Percentiles rank a stretch among this genome's conserved stretches.
These are phyloP conservation scores for Rutstroemia sydowiana DNA, from an alignment of 2,329 filamentous ascomycete species.

Conservation along the genomic window DNA sequence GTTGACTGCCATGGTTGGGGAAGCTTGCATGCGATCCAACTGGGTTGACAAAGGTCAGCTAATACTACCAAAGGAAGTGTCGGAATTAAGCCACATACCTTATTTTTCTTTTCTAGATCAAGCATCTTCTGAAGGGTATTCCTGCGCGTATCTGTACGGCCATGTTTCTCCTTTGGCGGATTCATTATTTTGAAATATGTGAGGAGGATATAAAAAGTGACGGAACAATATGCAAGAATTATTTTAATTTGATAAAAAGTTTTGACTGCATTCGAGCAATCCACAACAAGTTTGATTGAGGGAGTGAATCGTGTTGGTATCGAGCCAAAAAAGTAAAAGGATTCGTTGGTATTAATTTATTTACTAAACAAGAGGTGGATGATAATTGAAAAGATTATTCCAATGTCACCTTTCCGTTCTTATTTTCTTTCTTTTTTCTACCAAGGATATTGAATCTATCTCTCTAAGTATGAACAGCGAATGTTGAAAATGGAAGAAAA, in stretches of 20 bases:
- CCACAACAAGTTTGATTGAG: too few species aligned
- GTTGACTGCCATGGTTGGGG: background rate
- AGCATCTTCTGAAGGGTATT: constrained; percentile 47
- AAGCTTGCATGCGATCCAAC: constrained; percentile 33
- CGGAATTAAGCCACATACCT: constrained; percentile 38
- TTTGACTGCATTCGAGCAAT: too few species aligned
- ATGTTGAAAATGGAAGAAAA: background rate
- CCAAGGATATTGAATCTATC: too few species aligned
- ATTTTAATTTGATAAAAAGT: too few species aligned
- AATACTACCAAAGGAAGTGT: constrained; percentile 15
- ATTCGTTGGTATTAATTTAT: too few species aligned
- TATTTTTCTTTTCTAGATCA: constrained; percentile 49
- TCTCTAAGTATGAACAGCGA: background rate
- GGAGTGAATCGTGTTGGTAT: too few species aligned
- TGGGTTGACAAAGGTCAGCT: constrained; percentile 28
- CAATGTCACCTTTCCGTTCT: too few species aligned
- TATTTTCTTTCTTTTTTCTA: too few species aligned
- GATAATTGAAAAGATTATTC: too few species aligned
- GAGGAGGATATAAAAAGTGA: constrained; percentile 1
- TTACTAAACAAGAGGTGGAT: too few species aligned
- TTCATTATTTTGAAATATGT: constrained; percentile 14
- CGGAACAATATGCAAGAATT: background rate
- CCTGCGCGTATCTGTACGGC: constrained; percentile 13
- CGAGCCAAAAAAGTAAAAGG: too few species aligned
- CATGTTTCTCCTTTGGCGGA: constrained; percentile 10